These are phyloP conservation scores for Dothidotthia symphoricarpi DNA, from an alignment of 2,329 filamentous ascomycete species.

Conservation along the genomic window DNA sequence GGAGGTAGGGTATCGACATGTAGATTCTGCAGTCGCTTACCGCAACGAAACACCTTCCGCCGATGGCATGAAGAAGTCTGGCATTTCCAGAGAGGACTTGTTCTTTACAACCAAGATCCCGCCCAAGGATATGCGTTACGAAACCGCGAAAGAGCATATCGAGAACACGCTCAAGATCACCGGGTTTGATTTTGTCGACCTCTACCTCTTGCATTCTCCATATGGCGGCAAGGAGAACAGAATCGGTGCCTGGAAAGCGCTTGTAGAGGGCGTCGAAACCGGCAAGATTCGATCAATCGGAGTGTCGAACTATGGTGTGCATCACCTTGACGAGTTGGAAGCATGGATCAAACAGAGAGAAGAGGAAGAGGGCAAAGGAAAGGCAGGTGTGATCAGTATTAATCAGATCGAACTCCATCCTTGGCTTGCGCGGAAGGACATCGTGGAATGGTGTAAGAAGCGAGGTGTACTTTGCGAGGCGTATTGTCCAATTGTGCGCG, in stretches of 20 bases:
- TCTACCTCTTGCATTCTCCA: slow-evolving; percentile 58
- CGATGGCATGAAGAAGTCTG: slow-evolving; percentile 58
- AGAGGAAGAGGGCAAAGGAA: slow-evolving; percentile 61
- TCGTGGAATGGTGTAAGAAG: slow-evolving; percentile 72
- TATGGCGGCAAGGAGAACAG: slow-evolving; percentile 53
- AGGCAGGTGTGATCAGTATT: slow-evolving; percentile 71
- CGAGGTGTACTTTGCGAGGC: slow-evolving; percentile 49
- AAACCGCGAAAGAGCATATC: slow-evolving; percentile 61
- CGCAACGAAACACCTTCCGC: slow-evolving; percentile 68
- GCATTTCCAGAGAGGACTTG: slow-evolving; percentile 57
- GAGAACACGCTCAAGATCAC: slow-evolving; percentile 53
- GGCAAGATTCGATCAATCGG: slow-evolving; percentile 55
- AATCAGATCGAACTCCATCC: slow-evolving; percentile 85
- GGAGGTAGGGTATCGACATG: slow-evolving; percentile 60
- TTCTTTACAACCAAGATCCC: slow-evolving; percentile 74
- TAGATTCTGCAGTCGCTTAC: slow-evolving; percentile 65
- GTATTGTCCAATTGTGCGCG: slow-evolving; percentile 49
- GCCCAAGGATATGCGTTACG: slow-evolving; percentile 55
- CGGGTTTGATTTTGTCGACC: slow-evolving; percentile 66
- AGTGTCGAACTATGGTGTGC: slow-evolving; percentile 56
- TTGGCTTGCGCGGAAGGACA: slow-evolving; percentile 77
- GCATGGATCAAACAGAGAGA: slow-evolving; percentile 60
- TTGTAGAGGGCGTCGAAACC: slow-evolving; percentile 53
- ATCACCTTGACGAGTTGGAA: slow-evolving; percentile 56
- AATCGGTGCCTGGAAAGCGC: slow-evolving; percentile 54